These are phyloP conservation scores for Globisporangium cederbergense DNA, from an alignment of 352 stramenopile species.

Conservation along the genomic window DNA sequence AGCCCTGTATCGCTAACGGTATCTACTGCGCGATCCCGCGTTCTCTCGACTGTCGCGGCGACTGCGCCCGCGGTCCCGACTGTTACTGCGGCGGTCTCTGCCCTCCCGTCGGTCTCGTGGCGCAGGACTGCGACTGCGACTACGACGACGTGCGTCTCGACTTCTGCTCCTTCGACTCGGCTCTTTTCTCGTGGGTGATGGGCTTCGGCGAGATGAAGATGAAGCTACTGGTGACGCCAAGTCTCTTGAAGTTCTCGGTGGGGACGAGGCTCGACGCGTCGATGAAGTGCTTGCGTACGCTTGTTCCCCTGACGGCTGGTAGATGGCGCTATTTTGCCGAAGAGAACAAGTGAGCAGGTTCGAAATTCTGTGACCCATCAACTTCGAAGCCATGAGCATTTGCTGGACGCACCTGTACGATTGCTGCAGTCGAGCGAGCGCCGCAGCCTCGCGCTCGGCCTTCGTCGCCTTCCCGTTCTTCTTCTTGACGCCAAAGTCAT, in stretches of 20 bases:
- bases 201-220: conserved; percentile 15
- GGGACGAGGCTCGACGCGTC: not conserved
- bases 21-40: conserved; percentile 2
- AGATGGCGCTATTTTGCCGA: conserved; percentile 38
- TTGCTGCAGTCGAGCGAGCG: conserved; percentile 72
- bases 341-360: not conserved
- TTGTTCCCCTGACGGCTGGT: conserved; percentile 22
- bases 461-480: conserved; percentile 75
- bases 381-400: not conserved
- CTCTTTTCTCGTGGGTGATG: conserved; percentile 23
- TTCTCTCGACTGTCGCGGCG: conserved; percentile 20
- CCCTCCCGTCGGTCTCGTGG: not conserved
- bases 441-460: conserved; percentile 75
- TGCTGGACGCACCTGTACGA: conserved; percentile 56
- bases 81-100: conserved; percentile 19
- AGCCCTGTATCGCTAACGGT: conserved; percentile 3
- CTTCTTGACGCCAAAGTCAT: conserved; percentile 85
- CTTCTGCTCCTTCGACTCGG: conserved; percentile 21
- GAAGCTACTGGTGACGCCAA: conserved; percentile 2
- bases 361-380: not conserved
- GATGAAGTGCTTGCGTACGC: not conserved
- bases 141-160: conserved; percentile 23
- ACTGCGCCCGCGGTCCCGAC: conserved; percentile 18
- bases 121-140: conserved; percentile 26
- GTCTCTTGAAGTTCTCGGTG: not conserved